A percentile compares a stretch with the other conserved stretches of the same genome.
phyloP scores from a whole-genome alignment of 441 rosid species.

The Gossypium davidsonii region DNA sequence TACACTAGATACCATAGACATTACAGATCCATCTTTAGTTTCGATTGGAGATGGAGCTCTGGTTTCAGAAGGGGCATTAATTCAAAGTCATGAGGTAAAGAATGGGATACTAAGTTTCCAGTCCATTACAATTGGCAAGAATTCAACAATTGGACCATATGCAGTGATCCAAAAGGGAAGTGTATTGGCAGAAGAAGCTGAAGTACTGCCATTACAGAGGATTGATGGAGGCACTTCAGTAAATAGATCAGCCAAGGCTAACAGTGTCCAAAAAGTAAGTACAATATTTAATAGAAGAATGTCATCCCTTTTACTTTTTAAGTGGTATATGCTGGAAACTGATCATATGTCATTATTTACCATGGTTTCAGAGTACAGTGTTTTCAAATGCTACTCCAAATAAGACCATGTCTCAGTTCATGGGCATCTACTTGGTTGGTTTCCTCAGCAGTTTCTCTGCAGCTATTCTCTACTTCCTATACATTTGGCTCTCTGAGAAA shows the following conservation, averaged over 20 bases:
- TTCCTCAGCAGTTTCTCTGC: slow-evolving; percentile 55
- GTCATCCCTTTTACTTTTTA: not conserved
- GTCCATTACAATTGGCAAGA: slow-evolving; percentile 43
- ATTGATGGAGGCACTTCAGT: slow-evolving; percentile 34
- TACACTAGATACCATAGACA: slow-evolving; percentile 49
- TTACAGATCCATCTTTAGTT: slow-evolving; percentile 60
- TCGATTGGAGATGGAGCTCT: slow-evolving; percentile 62
- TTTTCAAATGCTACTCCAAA: slow-evolving; percentile 9
- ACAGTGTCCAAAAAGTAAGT: slow-evolving; percentile 31
- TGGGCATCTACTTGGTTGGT: slow-evolving; percentile 52
- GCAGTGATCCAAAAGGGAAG: slow-evolving; percentile 65
- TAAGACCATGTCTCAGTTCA: slow-evolving; percentile 32
- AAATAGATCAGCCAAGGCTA: slow-evolving; percentile 24
- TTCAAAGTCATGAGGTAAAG: slow-evolving; percentile 64
- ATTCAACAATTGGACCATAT: slow-evolving; percentile 52
- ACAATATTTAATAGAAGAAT: not conserved
- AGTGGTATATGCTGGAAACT: not conserved
- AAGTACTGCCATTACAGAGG: slow-evolving; percentile 49
- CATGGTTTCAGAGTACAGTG: slow-evolving; percentile 28
- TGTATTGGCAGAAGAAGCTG: slow-evolving; percentile 37
- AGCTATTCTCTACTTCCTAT: slow-evolving; percentile 37
- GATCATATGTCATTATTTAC: not conserved
- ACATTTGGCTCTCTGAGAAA: slow-evolving; percentile 29
- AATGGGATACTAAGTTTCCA: slow-evolving; percentile 49
- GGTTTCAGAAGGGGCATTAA: slow-evolving; percentile 55